phyloP scores from a whole-genome alignment of 2,329 filamentous ascomycete genomes.

The Chrysoporthe cubensis region DNA sequence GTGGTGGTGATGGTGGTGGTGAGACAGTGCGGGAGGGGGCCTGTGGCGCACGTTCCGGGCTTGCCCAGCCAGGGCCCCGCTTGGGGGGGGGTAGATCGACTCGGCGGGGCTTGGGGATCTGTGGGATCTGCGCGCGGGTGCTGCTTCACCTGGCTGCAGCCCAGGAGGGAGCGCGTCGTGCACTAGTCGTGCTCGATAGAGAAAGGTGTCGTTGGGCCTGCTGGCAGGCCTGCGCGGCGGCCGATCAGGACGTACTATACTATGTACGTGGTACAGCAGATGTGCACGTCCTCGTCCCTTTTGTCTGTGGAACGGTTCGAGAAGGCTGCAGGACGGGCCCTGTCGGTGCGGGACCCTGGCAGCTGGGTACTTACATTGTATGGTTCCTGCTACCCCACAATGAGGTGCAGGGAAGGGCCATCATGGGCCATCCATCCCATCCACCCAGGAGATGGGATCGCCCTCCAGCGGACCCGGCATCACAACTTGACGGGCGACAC shows the following conservation, averaged over 20 bases:
- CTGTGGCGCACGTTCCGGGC: neutral
- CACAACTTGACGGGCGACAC: neutral
- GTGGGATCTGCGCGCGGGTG: neutral
- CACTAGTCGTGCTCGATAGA: neutral
- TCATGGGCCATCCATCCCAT: neutral
- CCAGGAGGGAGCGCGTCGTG: neutral
- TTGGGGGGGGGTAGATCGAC: neutral
- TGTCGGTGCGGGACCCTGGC: constrained; percentile 8
- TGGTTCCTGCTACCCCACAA: constrained; percentile 14
- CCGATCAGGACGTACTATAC: neutral
- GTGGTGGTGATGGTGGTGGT: neutral
- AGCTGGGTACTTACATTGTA: constrained; percentile 2
- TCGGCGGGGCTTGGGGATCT: neutral
- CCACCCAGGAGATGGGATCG: neutral
- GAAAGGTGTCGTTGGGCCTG: neutral
- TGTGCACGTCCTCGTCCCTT: neutral
- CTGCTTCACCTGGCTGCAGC: neutral
- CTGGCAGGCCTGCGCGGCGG: neutral
- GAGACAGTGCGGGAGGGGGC: neutral
- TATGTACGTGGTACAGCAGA: too few species aligned
- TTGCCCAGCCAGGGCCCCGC: neutral
- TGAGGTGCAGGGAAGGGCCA: constrained; percentile 12
- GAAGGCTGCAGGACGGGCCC: constrained; percentile 14
- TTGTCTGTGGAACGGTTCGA: constrained; percentile 7
- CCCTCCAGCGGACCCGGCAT: neutral